Base-by-base conservation (phyloP, 441 rosid genomes). In the Adansonia madagascariensis region DNA sequence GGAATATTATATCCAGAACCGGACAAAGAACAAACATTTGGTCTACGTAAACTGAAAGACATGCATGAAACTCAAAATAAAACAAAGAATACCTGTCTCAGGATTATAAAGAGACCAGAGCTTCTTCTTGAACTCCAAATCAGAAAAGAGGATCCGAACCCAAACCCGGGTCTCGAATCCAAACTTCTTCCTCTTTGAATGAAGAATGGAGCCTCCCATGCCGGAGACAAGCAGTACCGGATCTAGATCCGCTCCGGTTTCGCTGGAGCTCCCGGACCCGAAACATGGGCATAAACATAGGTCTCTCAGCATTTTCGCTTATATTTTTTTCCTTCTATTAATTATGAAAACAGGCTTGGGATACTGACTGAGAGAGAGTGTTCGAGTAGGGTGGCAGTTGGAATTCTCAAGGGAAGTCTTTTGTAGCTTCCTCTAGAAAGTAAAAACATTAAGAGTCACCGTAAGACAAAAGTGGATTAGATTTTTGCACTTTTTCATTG, bases 21-120 rank as follows among this genome's bases (percentile, higher is more conserved):
- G 17, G 0, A 35, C 9, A 20, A 61, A 49, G 11, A 41, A 39
- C n/a, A 66, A 27, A 43, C n/a, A 66, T 66, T 49, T 14, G 56
- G 10, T 17, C 24, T 17, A 17, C 63, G 71, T 63, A 18, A 17
- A 64, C 27, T 24, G 27, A 24, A 24, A 20, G 0, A 31, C 4
- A 24, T 39, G 61, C 73, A 75, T 35, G 77, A 71, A n/a, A 39
- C 35, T 50, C 6, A 75, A 17, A 57, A 43, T 17, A 60, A 64
- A 74, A 75, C 31, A 57, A 70, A 71, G 17, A 61, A 60, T 15
- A 94, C 98, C 97, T 44, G 98, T 89, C 15, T 87, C 71, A 65
- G 91, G 94, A 81, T 94, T 94, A 50, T 91, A 90, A 15, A 87
- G 83, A 81, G 97, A 94, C 98, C 98, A 94, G 7, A 92, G 75